A percentile compares a stretch with the other conserved stretches of the same genome.
Conservation (phyloP, 306 rosid species). For the Acacia crassicarpa region DNA sequence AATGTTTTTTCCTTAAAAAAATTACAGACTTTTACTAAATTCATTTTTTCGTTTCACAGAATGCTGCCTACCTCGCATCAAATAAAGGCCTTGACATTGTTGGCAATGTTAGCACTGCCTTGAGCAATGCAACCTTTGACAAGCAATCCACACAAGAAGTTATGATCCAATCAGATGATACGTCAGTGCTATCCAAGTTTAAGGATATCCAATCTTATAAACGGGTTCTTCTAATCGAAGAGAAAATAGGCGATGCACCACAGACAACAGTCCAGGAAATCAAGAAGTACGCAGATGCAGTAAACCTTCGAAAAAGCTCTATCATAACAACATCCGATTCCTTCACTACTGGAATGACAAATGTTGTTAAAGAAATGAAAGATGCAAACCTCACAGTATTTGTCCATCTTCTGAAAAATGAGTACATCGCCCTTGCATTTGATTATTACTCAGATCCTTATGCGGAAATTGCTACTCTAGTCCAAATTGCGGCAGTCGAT, state of each 20-base stretch:
- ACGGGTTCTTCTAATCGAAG: slow-evolving; percentile 42
- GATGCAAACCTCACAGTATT: slow-evolving; percentile 64
- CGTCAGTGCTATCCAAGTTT: slow-evolving; percentile 74
- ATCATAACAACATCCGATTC: slow-evolving; percentile 9
- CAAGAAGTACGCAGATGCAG: slow-evolving; percentile 69
- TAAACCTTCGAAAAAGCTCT: slow-evolving; percentile 44
- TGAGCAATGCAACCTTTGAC: slow-evolving; percentile 72
- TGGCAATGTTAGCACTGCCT: slow-evolving; percentile 46
- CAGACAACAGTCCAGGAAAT: slow-evolving; percentile 51
- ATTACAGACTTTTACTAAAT: neutral
- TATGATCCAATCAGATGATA: slow-evolving; percentile 78
- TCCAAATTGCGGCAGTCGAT: slow-evolving; percentile 44
- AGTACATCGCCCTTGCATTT: slow-evolving; percentile 55
- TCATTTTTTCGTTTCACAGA: slow-evolving; percentile 43
- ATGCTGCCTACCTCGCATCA: slow-evolving; percentile 82
- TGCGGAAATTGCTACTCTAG: slow-evolving; percentile 62
- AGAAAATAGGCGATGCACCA: slow-evolving; percentile 47
- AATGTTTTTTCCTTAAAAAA: neutral
- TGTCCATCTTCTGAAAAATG: slow-evolving; percentile 56
- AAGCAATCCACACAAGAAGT: slow-evolving; percentile 67
- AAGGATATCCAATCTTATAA: slow-evolving; percentile 53
- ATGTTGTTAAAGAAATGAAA: slow-evolving; percentile 53
- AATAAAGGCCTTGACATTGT: slow-evolving; percentile 76
- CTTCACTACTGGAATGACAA: slow-evolving; percentile 40
- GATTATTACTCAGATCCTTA: slow-evolving; percentile 76